Evolutionary conservation across 2,329 filamentous ascomycete species (phyloP).

Genomic region (Penicillium brasilianum): DNA sequence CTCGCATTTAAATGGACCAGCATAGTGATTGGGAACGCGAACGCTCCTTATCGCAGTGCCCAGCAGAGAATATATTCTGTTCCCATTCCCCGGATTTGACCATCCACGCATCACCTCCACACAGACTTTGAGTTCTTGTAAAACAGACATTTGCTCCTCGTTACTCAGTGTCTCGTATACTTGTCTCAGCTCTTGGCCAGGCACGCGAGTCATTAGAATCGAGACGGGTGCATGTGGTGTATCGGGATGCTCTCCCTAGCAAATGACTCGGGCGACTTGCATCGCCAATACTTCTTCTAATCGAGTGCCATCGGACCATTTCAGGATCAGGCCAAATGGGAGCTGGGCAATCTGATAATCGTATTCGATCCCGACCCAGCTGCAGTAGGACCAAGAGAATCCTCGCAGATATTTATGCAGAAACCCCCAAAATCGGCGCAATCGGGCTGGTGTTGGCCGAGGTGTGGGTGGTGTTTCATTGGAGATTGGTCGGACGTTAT

Average conservation of each 20-base stretch:
- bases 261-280: conserved; percentile 40
- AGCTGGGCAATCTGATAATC: conserved; percentile 43
- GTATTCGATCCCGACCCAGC: conserved; percentile 35
- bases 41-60: conserved; percentile 37
- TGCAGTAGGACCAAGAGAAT: conserved; percentile 38
- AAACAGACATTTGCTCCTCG: conserved; percentile 34
- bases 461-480: conserved; percentile 32
- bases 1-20: conserved; percentile 36
- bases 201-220: conserved; percentile 47
- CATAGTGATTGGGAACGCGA: conserved; percentile 33
- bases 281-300: conserved; percentile 44
- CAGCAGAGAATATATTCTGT: conserved; percentile 37
- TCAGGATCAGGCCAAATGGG: conserved; percentile 46
- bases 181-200: conserved; percentile 40
- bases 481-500: conserved; percentile 10
- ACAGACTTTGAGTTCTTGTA: conserved; percentile 39
- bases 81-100: conserved; percentile 32
- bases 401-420: conserved; percentile 34
- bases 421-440: conserved; percentile 37
- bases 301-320: conserved; percentile 45
- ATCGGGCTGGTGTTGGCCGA: conserved; percentile 15
- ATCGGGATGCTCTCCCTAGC: conserved; percentile 42
- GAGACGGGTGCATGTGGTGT: conserved; percentile 39
- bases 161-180: conserved; percentile 36
- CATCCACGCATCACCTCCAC: conserved; percentile 40